Percentiles rank a stretch among this genome's conserved stretches.
Evolutionary conservation across 352 stramenopile genomes (phyloP).

Genomic region (Globisporangium perplexum): DNA sequence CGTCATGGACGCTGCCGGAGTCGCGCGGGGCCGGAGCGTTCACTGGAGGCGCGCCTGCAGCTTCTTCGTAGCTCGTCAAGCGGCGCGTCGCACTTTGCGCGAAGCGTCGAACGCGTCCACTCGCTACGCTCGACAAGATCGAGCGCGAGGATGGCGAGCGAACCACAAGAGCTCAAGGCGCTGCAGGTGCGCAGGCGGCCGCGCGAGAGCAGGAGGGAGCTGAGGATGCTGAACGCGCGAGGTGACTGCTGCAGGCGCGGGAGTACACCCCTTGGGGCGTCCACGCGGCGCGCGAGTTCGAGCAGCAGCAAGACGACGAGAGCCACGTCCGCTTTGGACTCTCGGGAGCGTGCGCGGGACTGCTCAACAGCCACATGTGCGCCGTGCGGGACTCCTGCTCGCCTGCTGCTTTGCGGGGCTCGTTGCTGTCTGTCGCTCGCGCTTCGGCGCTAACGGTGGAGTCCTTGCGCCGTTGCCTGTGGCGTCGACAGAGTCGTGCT

Average conservation of each 20-base stretch:
- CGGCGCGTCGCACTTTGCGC: neutral
- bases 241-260: slow-evolving; percentile 17
- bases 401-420: no score
- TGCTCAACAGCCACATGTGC: slow-evolving; percentile 48
- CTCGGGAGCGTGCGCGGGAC: slow-evolving; percentile 17
- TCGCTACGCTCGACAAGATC: neutral
- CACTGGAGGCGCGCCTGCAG: neutral
- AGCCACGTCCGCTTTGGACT: slow-evolving; percentile 14
- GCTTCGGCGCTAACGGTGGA: no score
- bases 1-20: neutral
- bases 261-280: slow-evolving; percentile 38
- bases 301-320: slow-evolving; percentile 19
- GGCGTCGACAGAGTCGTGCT: slow-evolving; percentile 36
- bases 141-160: neutral
- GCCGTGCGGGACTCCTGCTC: no score
- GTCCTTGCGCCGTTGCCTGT: neutral
- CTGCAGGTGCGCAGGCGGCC: slow-evolving; percentile 15
- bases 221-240: neutral
- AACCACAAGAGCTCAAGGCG: slow-evolving; percentile 13
- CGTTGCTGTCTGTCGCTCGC: no score
- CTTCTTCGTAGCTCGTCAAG: neutral
- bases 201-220: no score
- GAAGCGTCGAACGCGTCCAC: no score
- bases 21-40: no score
- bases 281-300: slow-evolving; percentile 28